phyloP scores from a whole-genome alignment of 2,329 filamentous ascomycete species.

The Verruconis gallopava region DNA sequence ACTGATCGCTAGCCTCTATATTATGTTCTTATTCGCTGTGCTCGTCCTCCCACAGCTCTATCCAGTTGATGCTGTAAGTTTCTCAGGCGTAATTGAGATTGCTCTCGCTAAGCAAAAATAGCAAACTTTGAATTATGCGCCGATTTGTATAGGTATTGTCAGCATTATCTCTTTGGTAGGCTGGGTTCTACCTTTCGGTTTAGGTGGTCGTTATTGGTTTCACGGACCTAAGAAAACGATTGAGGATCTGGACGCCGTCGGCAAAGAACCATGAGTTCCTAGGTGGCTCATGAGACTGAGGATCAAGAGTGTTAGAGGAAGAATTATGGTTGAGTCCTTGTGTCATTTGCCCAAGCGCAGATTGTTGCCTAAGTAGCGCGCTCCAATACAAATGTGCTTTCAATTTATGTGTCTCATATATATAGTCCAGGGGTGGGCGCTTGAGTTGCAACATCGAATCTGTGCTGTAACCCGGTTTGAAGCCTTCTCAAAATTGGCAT shows the following conservation, averaged over 20 bases:
- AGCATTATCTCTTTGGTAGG: constrained; percentile 23
- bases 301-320: too few relatives aligned
- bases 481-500: too few relatives aligned
- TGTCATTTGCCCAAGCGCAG: too few relatives aligned
- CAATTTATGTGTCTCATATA: too few relatives aligned
- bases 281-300: too few relatives aligned
- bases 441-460: too few relatives aligned
- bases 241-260: constrained; percentile 12
- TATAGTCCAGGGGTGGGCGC: too few relatives aligned
- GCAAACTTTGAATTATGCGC: constrained; percentile 28
- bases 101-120: constrained; percentile 1
- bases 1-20: constrained; percentile 21
- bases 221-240: constrained; percentile 26
- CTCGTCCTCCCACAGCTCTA: constrained; percentile 27
- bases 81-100: too few relatives aligned
- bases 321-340: too few relatives aligned
- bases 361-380: too few relatives aligned
- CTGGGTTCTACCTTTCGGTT: constrained; percentile 23
- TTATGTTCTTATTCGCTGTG: constrained; percentile 25
- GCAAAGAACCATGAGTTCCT: not conserved
- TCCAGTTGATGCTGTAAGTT: constrained; percentile 21
- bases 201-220: constrained; percentile 26
- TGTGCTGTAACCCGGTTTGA: too few relatives aligned
- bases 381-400: too few relatives aligned
- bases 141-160: constrained; percentile 27